Evolutionary conservation across 805 yeast species (phyloP).

Genomic region (Saccharomycopsis sp.): DNA sequence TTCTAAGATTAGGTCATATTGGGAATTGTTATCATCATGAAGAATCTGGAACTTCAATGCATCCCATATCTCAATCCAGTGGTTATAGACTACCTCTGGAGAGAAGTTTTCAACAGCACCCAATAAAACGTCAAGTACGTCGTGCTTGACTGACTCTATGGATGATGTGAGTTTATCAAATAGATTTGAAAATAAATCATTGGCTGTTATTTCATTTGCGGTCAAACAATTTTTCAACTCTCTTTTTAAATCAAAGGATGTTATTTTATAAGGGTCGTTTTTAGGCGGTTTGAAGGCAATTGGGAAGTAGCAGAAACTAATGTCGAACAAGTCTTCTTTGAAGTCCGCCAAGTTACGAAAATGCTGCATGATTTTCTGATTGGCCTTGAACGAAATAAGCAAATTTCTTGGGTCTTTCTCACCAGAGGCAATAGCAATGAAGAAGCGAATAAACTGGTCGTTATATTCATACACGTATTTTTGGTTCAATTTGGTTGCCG

Average conservation of each 20-base stretch:
- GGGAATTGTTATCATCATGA: constrained; percentile 50
- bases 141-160: constrained; percentile 64
- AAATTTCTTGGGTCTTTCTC: constrained; percentile 94
- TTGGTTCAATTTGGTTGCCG: constrained; percentile 24
- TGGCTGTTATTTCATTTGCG: constrained; percentile 54
- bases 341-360: constrained; percentile 35
- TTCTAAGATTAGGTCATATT: constrained; percentile 23
- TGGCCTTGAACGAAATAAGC: constrained; percentile 57
- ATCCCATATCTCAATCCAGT: constrained; percentile 79
- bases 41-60: constrained; percentile 84
- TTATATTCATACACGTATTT: constrained; percentile 23
- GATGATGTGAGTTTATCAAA: constrained; percentile 76
- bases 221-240: constrained; percentile 58
- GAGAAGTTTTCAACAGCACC: constrained; percentile 50
- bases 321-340: constrained; percentile 73
- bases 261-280: constrained; percentile 79
- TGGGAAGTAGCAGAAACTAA: constrained; percentile 92
- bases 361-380: constrained; percentile 37
- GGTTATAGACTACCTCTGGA: constrained; percentile 39
- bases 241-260: constrained; percentile 62
- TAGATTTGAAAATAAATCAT: constrained; percentile 68
- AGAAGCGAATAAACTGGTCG: constrained; percentile 46
- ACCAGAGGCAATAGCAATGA: constrained; percentile 65
- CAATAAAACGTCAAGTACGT: constrained; percentile 58
- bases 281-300: constrained; percentile 81